Percentiles rank a stretch among this genome's conserved stretches.
phyloP scores from a whole-genome alignment of 2,329 filamentous ascomycete species.

The Fusarium phyllophilum region DNA sequence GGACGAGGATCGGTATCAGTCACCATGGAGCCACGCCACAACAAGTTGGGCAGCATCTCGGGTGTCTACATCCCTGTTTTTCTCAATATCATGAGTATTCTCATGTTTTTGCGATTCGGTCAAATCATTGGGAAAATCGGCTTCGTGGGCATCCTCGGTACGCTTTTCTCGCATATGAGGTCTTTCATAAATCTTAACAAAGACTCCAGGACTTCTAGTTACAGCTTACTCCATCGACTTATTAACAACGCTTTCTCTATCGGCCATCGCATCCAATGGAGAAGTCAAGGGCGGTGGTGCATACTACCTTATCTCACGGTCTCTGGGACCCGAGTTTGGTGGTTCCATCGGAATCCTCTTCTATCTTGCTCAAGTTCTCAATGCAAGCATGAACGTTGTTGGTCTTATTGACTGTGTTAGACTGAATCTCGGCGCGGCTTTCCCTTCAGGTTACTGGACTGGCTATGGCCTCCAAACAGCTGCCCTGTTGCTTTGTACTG shows the following conservation, averaged over 20 bases:
- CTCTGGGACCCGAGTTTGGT: constrained; percentile 87
- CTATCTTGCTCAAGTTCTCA: constrained; percentile 89
- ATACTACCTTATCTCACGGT: constrained; percentile 89
- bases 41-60: constrained; percentile 80
- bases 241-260: constrained; percentile 86
- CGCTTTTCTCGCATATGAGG: constrained; percentile 36
- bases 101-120: constrained; percentile 92
- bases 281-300: constrained; percentile 88
- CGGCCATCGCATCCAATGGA: constrained; percentile 89
- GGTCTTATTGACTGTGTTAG: constrained; percentile 85
- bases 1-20: constrained; percentile 28
- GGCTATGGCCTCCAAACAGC: constrained; percentile 79
- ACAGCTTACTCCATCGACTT: constrained; percentile 83
- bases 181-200: background rate
- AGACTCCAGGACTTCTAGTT: constrained; percentile 70
- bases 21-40: constrained; percentile 51
- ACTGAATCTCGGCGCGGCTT: constrained; percentile 74
- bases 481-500: constrained; percentile 76
- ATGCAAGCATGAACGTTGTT: constrained; percentile 87
- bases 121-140: constrained; percentile 85
- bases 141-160: constrained; percentile 81
- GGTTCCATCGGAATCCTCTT: constrained; percentile 89
- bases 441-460: constrained; percentile 80
- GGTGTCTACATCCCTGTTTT: constrained; percentile 91
- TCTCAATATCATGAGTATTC: constrained; percentile 86